Conservation (phyloP, 2,329 filamentous ascomycete genomes). For the Penicillium sclerotigenum region DNA sequence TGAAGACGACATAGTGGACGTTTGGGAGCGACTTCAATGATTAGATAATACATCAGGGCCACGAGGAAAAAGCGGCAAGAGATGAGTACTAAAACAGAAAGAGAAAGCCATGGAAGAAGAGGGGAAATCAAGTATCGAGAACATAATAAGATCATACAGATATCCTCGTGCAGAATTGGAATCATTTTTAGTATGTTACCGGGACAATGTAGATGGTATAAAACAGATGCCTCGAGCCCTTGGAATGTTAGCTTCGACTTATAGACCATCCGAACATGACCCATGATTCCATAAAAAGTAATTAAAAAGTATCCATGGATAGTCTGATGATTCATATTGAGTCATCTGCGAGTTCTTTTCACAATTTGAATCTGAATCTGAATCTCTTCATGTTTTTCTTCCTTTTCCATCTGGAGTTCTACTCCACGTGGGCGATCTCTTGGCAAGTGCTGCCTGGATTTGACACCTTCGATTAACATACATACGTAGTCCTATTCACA, state of each 20-base stretch:
- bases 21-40: no score
- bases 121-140: no score
- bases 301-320: not conserved
- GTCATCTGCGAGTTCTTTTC: not conserved
- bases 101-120: no score
- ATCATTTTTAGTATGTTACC: not conserved
- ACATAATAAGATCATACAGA: no score
- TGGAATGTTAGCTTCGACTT: slow-evolving; percentile 12
- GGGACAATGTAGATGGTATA: not conserved
- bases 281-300: not conserved
- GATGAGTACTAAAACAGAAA: no score
- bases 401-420: not conserved
- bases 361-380: no score
- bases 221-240: not conserved
- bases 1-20: no score
- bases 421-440: slow-evolving; percentile 1
- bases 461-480: not conserved
- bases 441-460: slow-evolving; percentile 2
- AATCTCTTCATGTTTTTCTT: not conserved
- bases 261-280: slow-evolving; percentile 1
- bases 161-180: not conserved
- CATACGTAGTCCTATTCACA: no score
- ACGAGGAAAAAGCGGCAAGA: no score
- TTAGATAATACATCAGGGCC: no score
- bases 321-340: not conserved